These are phyloP conservation scores for Yamadazyma ubonensis DNA, from an alignment of 805 yeast genomes.

Conservation along the genomic window DNA sequence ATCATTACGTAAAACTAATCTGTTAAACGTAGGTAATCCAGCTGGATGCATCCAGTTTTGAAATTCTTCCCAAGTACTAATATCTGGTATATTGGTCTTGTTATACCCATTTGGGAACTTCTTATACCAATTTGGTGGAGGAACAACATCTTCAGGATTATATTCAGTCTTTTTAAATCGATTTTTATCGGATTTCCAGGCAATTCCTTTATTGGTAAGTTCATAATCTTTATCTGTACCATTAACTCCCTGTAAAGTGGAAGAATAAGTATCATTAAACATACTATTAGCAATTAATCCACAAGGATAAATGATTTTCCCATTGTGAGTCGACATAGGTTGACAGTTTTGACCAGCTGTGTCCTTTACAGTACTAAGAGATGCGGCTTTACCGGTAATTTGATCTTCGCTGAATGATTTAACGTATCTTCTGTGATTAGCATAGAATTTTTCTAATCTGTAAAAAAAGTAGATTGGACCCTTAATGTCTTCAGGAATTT, in stretches of 20 bases:
- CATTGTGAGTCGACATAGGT: constrained; percentile 41
- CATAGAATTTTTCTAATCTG: constrained; percentile 40
- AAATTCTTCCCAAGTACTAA: constrained; percentile 43
- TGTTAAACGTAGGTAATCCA: constrained; percentile 41
- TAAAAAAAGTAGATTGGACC: constrained; percentile 45
- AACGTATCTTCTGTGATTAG: constrained; percentile 45
- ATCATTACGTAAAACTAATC: constrained; percentile 61
- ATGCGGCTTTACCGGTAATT: constrained; percentile 40
- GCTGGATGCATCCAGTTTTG: constrained; percentile 49
- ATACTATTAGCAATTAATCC: constrained; percentile 80
- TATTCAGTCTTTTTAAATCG: constrained; percentile 44
- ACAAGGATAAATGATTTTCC: constrained; percentile 70
- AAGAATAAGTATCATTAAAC: constrained; percentile 66
- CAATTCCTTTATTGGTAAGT: constrained; percentile 40
- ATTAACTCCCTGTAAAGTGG: constrained; percentile 36
- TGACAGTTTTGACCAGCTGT: constrained; percentile 46
- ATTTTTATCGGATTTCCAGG: constrained; percentile 39
- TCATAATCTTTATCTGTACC: constrained; percentile 31
- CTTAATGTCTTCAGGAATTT: constrained; percentile 30
- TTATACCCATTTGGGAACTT: constrained; percentile 44
- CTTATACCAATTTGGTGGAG: constrained; percentile 49
- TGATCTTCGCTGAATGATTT: constrained; percentile 46
- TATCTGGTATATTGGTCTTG: constrained; percentile 43
- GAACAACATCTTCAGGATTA: constrained; percentile 35
- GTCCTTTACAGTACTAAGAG: constrained; percentile 31